These are phyloP conservation scores for Tolypocladium endophyticum DNA, from an alignment of 2,329 filamentous ascomycete species.

Conservation along the genomic window DNA sequence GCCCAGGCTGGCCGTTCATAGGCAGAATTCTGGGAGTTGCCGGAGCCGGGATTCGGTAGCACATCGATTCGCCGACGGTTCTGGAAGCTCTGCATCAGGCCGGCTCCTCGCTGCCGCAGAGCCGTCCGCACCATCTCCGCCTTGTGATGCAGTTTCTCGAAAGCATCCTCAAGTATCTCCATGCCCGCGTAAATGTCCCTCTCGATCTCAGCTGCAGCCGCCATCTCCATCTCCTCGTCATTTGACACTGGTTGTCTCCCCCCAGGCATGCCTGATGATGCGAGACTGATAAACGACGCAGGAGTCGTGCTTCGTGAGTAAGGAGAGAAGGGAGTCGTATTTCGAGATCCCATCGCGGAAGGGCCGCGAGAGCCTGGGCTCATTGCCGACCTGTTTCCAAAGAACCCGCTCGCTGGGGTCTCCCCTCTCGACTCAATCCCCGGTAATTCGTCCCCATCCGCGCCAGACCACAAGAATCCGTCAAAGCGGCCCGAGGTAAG, in stretches of 20 bases:
- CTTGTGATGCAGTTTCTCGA: conserved; percentile 78
- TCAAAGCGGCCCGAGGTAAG: conserved; percentile 89
- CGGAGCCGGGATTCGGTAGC: conserved; percentile 36
- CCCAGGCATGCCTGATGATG: conserved; percentile 34
- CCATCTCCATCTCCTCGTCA: conserved; percentile 90
- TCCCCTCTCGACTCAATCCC: conserved; percentile 41
- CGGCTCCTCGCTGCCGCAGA: conserved; percentile 72
- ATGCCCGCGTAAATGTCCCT: conserved; percentile 88
- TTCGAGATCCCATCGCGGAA: conserved; percentile 32
- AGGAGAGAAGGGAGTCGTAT: conserved; percentile 35
- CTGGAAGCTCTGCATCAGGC: conserved; percentile 55
- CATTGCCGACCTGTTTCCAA: conserved; percentile 22
- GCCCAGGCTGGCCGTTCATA: conserved; percentile 31
- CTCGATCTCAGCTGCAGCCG: conserved; percentile 81
- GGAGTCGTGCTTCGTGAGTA: conserved; percentile 48
- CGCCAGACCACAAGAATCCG: conserved; percentile 89
- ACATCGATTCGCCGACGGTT: conserved; percentile 48
- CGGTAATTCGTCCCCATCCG: conserved; percentile 48
- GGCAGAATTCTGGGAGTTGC: conserved; percentile 30
- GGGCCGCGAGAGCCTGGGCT: conserved; percentile 30
- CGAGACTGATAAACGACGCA: conserved; percentile 46
- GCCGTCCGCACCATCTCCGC: conserved; percentile 72
- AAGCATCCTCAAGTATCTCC: conserved; percentile 89
- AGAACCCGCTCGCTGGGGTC: conserved; percentile 41
- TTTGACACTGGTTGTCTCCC: conserved; percentile 61